Conservation (phyloP, 1,139 yeast species). For the Pichia cactophila region DNA sequence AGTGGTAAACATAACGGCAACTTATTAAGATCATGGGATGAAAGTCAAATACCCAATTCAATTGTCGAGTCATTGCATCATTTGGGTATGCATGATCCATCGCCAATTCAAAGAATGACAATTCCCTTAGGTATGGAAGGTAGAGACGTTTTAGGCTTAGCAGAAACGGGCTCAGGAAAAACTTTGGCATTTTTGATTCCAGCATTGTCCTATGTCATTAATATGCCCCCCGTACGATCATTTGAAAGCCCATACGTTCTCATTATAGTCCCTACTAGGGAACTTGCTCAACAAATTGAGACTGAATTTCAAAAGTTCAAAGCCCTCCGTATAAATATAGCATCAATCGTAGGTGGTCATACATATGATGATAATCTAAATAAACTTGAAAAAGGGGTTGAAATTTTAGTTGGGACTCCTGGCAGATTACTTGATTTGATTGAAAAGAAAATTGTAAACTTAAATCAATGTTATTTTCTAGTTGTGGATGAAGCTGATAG, state of each 20-base stretch:
- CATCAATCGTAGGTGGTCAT: slow-evolving; percentile 86
- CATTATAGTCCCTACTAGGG: slow-evolving; percentile 87
- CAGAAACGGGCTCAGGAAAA: slow-evolving; percentile 95
- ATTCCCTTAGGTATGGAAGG: slow-evolving; percentile 61
- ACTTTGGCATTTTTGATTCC: slow-evolving; percentile 82
- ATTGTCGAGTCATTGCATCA: slow-evolving; percentile 34
- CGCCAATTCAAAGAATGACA: slow-evolving; percentile 86
- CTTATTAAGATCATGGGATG: slow-evolving; percentile 74
- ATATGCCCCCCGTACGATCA: slow-evolving; percentile 31
- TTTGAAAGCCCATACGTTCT: slow-evolving; percentile 59
- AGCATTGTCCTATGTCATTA: slow-evolving; percentile 49
- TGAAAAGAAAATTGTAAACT: slow-evolving; percentile 54
- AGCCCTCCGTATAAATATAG: slow-evolving; percentile 36
- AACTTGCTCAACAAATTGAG: slow-evolving; percentile 81
- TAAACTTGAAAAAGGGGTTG: slow-evolving; percentile 60
- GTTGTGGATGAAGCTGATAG: slow-evolving; percentile 91
- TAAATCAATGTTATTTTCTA: slow-evolving; percentile 58
- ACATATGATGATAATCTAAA: slow-evolving; percentile 66
- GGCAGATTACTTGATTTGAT: slow-evolving; percentile 80
- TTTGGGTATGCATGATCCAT: slow-evolving; percentile 55
- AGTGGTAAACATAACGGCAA: slow-evolving; percentile 45
- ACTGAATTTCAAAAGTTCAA: slow-evolving; percentile 52
- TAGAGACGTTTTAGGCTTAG: slow-evolving; percentile 78
- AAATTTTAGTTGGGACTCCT: slow-evolving; percentile 87
- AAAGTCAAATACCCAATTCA: slow-evolving; percentile 41